Percentiles rank a stretch among this genome's conserved stretches.
phyloP scores from a whole-genome alignment of 805 yeast species.

The Maudiozyma bulderi region DNA sequence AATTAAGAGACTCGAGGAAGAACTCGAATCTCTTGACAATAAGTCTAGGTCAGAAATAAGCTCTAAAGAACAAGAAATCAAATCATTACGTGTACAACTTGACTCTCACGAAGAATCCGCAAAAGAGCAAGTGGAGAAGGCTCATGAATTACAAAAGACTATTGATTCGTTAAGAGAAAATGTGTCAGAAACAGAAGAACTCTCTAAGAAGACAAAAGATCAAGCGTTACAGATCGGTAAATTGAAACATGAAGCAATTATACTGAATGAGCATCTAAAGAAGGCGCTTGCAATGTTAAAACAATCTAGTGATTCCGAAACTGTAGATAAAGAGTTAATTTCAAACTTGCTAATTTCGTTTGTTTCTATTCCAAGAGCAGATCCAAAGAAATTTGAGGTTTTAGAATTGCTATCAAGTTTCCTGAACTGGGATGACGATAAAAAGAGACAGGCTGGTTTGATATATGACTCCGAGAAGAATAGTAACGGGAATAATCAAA shows the following conservation, averaged over 20 bases:
- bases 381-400: constrained; percentile 89
- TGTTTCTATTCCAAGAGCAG: constrained; percentile 82
- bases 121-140: constrained; percentile 5
- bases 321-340: constrained; percentile 80
- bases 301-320: constrained; percentile 61
- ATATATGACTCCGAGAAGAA: constrained; percentile 13
- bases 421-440: constrained; percentile 80
- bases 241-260: constrained; percentile 87
- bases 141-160: constrained; percentile 19
- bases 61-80: constrained; percentile 18
- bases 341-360: constrained; percentile 81
- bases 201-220: constrained; percentile 49
- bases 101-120: constrained; percentile 15
- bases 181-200: constrained; percentile 24
- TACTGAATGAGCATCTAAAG: constrained; percentile 88
- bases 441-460: constrained; percentile 68
- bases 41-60: constrained; percentile 16
- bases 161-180: constrained; percentile 15
- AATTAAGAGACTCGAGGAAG: constrained; percentile 1
- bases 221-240: constrained; percentile 80
- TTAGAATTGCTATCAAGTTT: constrained; percentile 73
- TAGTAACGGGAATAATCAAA: constrained; percentile 3
- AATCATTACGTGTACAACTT: constrained; percentile 22
- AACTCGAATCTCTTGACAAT: constrained; percentile 6
- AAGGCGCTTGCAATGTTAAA: constrained; percentile 81